Percentiles rank a stretch among this genome's conserved stretches.
These are phyloP conservation scores for Diaporthe nobilis DNA, from an alignment of 2,329 filamentous ascomycete species.

Conservation along the genomic window DNA sequence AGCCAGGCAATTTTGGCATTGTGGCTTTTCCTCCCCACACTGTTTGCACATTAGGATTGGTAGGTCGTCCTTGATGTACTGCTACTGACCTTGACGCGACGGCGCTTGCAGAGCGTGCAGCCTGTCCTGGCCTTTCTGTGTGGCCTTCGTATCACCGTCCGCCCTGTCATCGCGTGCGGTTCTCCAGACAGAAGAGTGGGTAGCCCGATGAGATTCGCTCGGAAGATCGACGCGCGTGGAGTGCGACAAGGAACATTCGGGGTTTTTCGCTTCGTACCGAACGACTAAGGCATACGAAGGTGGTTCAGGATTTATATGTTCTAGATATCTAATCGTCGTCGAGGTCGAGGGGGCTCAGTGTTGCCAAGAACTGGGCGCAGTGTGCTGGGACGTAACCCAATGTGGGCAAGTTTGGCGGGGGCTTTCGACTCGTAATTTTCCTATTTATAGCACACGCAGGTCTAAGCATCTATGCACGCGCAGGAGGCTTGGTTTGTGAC, in stretches of 20 bases:
- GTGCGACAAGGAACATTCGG: neutral
- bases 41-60: neutral
- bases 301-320: neutral
- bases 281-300: neutral
- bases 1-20: neutral
- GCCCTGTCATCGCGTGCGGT: neutral
- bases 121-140: conserved; percentile 16
- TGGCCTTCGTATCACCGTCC: conserved; percentile 5
- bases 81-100: conserved; percentile 12
- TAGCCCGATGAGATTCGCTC: neutral
- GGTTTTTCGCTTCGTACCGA: neutral
- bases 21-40: conserved; percentile 13
- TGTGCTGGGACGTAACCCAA: neutral
- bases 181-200: neutral
- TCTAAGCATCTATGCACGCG: neutral
- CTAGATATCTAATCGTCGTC: neutral
- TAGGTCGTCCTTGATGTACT: neutral
- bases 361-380: conserved; percentile 15
- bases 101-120: conserved; percentile 12
- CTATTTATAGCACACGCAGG: conserved; percentile 10
- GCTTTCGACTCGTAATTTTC: neutral
- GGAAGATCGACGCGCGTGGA: neutral
- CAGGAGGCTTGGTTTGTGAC: neutral
- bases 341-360: neutral
- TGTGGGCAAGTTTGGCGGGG: neutral